phyloP scores from a whole-genome alignment of 768 basidiomycete genomes.

The Podaxis sp. region DNA sequence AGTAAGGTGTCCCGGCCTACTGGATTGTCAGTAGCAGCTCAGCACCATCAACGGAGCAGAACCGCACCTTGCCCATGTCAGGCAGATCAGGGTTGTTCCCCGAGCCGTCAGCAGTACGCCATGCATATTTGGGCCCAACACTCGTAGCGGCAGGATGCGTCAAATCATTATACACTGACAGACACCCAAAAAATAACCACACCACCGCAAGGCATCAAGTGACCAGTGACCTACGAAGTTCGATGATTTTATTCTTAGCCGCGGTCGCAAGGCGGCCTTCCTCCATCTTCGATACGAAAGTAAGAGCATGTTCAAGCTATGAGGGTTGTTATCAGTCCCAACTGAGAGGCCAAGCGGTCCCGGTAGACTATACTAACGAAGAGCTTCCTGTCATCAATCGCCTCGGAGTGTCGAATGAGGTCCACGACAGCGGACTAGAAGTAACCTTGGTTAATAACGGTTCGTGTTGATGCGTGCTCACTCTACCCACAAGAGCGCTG shows the following conservation, averaged over 20 bases:
- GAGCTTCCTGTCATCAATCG: constrained; percentile 75
- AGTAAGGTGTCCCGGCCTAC: constrained; percentile 68
- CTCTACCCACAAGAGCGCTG: constrained; percentile 36
- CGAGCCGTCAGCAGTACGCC: constrained; percentile 73
- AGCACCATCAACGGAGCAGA: not conserved
- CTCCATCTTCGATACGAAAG: constrained; percentile 56
- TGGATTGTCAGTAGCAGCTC: not conserved
- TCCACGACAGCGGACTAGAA: constrained; percentile 59
- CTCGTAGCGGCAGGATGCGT: constrained; percentile 72
- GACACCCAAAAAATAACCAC: not conserved
- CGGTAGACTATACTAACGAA: constrained; percentile 42
- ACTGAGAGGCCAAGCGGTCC: not conserved
- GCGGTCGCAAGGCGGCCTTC: constrained; percentile 33
- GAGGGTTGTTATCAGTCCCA: not conserved
- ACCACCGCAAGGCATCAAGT: not conserved
- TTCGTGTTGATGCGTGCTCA: not conserved
- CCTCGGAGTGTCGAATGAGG: constrained; percentile 49
- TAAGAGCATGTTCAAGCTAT: constrained; percentile 70
- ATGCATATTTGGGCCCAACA: constrained; percentile 58
- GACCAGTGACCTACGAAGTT: constrained; percentile 44
- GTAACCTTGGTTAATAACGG: not conserved
- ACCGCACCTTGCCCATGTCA: constrained; percentile 57
- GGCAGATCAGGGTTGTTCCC: constrained; percentile 69
- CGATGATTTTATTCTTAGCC: constrained; percentile 44
- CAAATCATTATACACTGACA: constrained; percentile 75